These are phyloP conservation scores for Hyaloperonospora arabidopsidis DNA, from an alignment of 352 stramenopile species.

Conservation along the genomic window DNA sequence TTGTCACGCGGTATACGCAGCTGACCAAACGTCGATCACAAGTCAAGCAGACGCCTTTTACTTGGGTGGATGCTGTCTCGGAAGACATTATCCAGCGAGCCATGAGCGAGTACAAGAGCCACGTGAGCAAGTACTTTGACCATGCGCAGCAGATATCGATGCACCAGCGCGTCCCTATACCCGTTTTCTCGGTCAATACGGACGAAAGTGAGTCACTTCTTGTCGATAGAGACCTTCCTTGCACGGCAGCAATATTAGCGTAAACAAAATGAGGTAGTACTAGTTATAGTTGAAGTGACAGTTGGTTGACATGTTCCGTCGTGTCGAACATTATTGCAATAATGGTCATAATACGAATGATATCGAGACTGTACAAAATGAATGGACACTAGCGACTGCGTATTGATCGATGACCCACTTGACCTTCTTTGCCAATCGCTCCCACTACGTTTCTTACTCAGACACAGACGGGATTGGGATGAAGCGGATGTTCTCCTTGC, in stretches of 20 bases:
- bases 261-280: too few relatives aligned
- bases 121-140: constrained; percentile 63
- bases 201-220: constrained; percentile 14
- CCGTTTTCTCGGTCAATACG: constrained; percentile 43
- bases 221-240: constrained; percentile 8
- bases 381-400: too few relatives aligned
- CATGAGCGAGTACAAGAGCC: constrained; percentile 56
- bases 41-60: constrained; percentile 7
- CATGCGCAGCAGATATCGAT: constrained; percentile 49
- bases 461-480: too few relatives aligned
- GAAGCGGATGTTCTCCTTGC: too few relatives aligned
- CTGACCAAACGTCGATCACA: constrained; percentile 27
- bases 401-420: too few relatives aligned
- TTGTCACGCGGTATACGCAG: constrained; percentile 43
- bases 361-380: too few relatives aligned
- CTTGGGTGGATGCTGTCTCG: constrained; percentile 41
- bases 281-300: too few relatives aligned
- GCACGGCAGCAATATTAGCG: constrained; percentile 18
- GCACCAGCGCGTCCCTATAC: constrained; percentile 57
- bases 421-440: too few relatives aligned
- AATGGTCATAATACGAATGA: too few relatives aligned
- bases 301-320: too few relatives aligned
- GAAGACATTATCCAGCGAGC: constrained; percentile 40
- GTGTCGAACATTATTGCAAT: too few relatives aligned
- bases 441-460: too few relatives aligned